Evolutionary conservation across 2,329 filamentous ascomycete species (phyloP).

Genomic region (Acrocalymma vagum): DNA sequence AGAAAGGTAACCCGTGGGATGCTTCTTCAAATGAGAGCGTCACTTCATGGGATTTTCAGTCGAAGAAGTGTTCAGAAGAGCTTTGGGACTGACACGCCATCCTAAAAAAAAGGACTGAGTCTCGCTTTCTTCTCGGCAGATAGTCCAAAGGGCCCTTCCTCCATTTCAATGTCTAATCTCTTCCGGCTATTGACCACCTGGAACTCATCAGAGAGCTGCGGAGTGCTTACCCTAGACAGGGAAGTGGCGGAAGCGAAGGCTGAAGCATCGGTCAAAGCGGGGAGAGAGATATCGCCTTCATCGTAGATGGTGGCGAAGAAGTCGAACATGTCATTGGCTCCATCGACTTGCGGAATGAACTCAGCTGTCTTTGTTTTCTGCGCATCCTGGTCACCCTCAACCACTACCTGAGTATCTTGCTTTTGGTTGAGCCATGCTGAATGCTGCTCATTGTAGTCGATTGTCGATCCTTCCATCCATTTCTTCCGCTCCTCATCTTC

Average conservation of each 20-base stretch:
- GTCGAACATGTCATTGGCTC: neutral
- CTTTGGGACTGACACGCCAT: too few species aligned
- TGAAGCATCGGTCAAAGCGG: constrained; percentile 36
- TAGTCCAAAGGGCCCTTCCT: constrained; percentile 11
- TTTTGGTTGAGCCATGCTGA: constrained; percentile 23
- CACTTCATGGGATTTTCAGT: too few species aligned
- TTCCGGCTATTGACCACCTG: constrained; percentile 1
- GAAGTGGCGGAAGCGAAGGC: constrained; percentile 29
- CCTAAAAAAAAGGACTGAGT: too few species aligned
- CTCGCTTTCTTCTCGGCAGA: constrained; percentile 22
- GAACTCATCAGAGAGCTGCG: constrained; percentile 13
- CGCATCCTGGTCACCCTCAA: neutral
- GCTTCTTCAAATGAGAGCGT: too few species aligned
- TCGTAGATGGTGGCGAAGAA: constrained; percentile 18
- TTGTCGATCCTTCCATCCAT: constrained; percentile 34
- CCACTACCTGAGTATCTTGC: neutral
- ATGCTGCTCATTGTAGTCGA: constrained; percentile 31
- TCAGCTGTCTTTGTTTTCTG: neutral
- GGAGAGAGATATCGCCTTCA: constrained; percentile 26
- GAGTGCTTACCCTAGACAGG: constrained; percentile 32
- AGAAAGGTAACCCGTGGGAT: too few species aligned
- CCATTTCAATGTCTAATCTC: constrained; percentile 10
- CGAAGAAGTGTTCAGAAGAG: too few species aligned
- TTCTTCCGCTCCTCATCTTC: constrained; percentile 27
- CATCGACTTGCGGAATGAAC: neutral